Evolutionary conservation across 176 grass and related monocot species (phyloP), one percentile per base, ranked within the genome.

Genomic region (Zoysia japonica): DNA sequence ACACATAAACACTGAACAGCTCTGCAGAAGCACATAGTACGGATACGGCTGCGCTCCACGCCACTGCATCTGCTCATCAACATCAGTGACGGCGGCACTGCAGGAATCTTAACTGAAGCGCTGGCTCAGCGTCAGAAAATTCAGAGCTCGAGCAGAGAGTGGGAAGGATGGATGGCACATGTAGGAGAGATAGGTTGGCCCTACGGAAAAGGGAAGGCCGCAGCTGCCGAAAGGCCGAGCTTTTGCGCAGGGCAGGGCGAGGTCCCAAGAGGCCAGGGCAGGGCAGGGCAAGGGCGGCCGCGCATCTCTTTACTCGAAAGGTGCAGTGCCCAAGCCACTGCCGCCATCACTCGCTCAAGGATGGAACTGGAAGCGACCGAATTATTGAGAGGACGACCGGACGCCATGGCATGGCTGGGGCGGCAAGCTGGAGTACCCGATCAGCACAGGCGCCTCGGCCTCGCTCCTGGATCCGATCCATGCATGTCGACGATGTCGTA

Each of bases 181-280:
- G 76, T 75, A 41, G 70, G 68, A 59, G 63, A 68, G 63, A 81
- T 89, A 77, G 77, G 87, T 76, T 77, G 87, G 78, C 82, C 60
- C 77, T 84, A 85, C 82, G 65, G 63, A 89, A 85, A 85, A 89
- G 87, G 82, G 77, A 85, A 85, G 7, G 65, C 59, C 77, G 82
- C 87, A 66, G 77, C 78, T 81, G 82, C 87, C 87, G 20, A 85
- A 81, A 89, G 44, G 60, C 72, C 82, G 71, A 67, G 77, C 66
- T 35, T 56, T 56, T 28, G 64, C 63, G 67, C 56, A 60, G 55
- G 83, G 44, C 53, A 47, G 80, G 61, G 28, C 28, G 28, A 28
- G 28, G 28, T 28, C 28, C 28, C 28, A 28, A 28, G 28, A 28
- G 28, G 28, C 28, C 28, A 28, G 28, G 28, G 28, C 28, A 28